Base-by-base conservation (phyloP, 768 basidiomycete genomes). In the Pleurotus ostreatus region DNA sequence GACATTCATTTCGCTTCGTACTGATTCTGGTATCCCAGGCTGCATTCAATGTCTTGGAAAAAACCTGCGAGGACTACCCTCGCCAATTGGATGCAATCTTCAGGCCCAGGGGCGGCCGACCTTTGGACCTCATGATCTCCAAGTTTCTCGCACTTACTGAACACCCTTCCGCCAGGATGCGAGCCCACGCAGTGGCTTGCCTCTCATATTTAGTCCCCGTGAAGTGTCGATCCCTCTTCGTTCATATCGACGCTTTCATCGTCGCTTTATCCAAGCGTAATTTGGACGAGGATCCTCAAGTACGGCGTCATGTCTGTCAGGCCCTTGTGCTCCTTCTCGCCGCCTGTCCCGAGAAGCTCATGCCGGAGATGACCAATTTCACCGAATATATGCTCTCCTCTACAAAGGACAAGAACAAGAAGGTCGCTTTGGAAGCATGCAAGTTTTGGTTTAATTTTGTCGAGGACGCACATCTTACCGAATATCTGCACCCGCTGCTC, bases 371-470 rank as follows among this genome's bases (percentile, higher is more conserved):
- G 82, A 69, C 76, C 18, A 94, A 93, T 63, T 96, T 99, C 41
- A 94, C 96, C 22, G 94, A 96, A 69, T 99, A 97, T 71, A 98
- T 99, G 93, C 80, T 98, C 41, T 98, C 94, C 74, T 96, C 94
- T 23, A 98, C 94, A 12, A 94, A 95, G 73, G 95, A 98, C 77
- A 90, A 91, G 74, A 94, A 98, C 70, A 95, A 98, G 73, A 89
- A 88, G 59, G 95, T 94, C 53, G 94, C 96, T 2, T 79, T 99
- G 47, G 97, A 99, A 74, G 97, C 97, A 22, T 97, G 94, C 79
- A 97, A 99, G 78, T 99, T 99, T 71, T 99, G 97, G 97, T 79
- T 99, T 59, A 97, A 94, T 1, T 98, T 99, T 66, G 95, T 96
- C 13, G 97, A 99, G 69, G 94, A 98, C 63, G 86, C 86, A 39